Percentiles rank a stretch among this genome's conserved stretches.
These are phyloP conservation scores for bread wheat (Triticum aestivum) DNA, from an alignment of 176 grass and related monocot species.

Conservation along the genomic window DNA sequence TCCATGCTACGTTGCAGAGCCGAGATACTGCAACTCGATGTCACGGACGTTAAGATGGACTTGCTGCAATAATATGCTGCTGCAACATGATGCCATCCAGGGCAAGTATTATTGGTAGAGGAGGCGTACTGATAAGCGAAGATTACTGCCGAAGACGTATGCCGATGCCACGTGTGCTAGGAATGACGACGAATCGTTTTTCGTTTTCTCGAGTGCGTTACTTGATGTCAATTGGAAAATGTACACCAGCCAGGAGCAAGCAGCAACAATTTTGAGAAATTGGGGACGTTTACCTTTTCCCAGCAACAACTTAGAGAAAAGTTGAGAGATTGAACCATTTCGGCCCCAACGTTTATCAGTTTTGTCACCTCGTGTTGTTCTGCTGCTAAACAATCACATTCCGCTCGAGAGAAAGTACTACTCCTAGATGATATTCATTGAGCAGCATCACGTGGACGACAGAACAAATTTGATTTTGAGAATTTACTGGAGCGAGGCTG, in stretches of 20 bases:
- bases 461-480: background rate
- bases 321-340: background rate
- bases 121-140: background rate
- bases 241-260: background rate
- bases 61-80: constrained; percentile 30
- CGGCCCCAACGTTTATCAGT: too few relatives aligned
- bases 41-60: constrained; percentile 94
- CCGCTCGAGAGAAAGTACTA: background rate
- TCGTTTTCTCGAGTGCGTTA: background rate
- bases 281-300: background rate
- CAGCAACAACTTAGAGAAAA: background rate
- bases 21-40: constrained; percentile 90
- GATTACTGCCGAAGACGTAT: background rate
- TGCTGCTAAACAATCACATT: background rate
- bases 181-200: background rate
- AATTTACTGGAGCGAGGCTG: background rate
- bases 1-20: constrained; percentile 71
- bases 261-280: background rate
- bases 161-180: background rate
- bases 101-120: background rate
- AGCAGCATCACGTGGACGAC: background rate
- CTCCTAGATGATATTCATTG: background rate
- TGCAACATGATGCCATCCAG: background rate
- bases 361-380: background rate
- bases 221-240: background rate